Base-by-base conservation (phyloP, 129 eudicot species). In the Pseudognaphalium luteoalbum region DNA sequence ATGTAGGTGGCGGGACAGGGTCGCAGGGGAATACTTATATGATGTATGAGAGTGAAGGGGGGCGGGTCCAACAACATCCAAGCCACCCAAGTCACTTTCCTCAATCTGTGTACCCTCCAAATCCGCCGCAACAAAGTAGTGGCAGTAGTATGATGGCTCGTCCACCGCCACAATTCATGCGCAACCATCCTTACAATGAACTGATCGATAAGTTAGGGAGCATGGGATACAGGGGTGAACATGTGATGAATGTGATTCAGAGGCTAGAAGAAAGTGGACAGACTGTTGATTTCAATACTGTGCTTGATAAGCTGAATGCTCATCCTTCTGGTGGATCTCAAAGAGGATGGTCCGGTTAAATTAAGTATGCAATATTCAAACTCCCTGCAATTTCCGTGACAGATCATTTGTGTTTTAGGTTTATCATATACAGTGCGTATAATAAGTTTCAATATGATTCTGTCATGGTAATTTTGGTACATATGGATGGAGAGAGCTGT, bases 261-360 rank as follows among this genome's bases (percentile, higher is more conserved):
- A 85, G 96, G 96, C 88, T 92, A 32, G 96, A 92, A 71, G 97
- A 92, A 68, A 92, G 82, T 62, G 97, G 97, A 35, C 92, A 89
- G 76, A 74, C 96, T 32, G 83, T 92, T 62, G 97, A 92, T 76
- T 92, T 92, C 68, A 89, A 92, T 59, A 41, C 96, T 0, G 97
- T 92, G 81, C 96, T 92, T 3, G 97, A 92, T 68, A 84, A 90
- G 82, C 83, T 92, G 88, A 89, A 87, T 82, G 88, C 75, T 21
- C 92, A 85, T 65, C 65, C 90, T 21, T 79, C 90, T 9, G 96
- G 86, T 4, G 80, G 92, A 35, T 78, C 97, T 28, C 92, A 85
- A 80, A 75, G 91, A 52, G 90, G 88, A 62, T 89, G 97, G 97
- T 88, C 84, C 12, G 90, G 86, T 51, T 86, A 77, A 78, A 34